These are phyloP conservation scores for Daucus carota DNA, from an alignment of 129 eudicot genomes.

Conservation along the genomic window DNA sequence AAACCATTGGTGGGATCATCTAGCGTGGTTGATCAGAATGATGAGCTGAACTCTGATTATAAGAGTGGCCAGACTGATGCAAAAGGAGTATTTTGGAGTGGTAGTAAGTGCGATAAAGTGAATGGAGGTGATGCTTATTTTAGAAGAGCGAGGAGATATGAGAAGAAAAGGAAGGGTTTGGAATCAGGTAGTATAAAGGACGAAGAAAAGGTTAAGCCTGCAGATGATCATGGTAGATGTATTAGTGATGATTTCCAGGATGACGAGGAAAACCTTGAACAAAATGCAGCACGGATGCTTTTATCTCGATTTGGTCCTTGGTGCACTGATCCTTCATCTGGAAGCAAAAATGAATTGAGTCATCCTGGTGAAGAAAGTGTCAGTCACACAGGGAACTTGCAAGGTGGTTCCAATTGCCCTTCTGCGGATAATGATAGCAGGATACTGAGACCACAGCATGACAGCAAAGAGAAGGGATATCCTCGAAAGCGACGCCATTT, in stretches of 20 bases:
- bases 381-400: conserved; percentile 25
- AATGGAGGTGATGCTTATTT: conserved; percentile 32
- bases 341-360: conserved; percentile 23
- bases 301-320: conserved; percentile 95
- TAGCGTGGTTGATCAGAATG: conserved; percentile 28
- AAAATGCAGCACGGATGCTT: conserved; percentile 94
- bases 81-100: conserved; percentile 25
- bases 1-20: conserved; percentile 21
- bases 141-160: conserved; percentile 19
- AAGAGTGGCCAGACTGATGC: conserved; percentile 22
- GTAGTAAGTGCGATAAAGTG: conserved; percentile 28
- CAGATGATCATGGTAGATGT: conserved; percentile 25
- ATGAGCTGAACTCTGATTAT: conserved; percentile 19
- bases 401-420: conserved; percentile 25
- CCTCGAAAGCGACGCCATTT: conserved; percentile 75
- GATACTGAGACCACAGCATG: conserved; percentile 62
- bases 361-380: conserved; percentile 24
- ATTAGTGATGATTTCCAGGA: conserved; percentile 31
- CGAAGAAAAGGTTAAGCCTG: conserved; percentile 34
- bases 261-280: conserved; percentile 81
- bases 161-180: conserved; percentile 4
- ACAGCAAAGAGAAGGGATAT: conserved; percentile 41
- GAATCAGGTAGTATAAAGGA: conserved; percentile 23
- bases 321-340: conserved; percentile 57
- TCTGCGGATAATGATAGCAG: conserved; percentile 38